Percentiles rank a stretch among this genome's conserved stretches.
Conservation (phyloP, 495 filamentous ascomycete species). For the Daldinia concentrica region DNA sequence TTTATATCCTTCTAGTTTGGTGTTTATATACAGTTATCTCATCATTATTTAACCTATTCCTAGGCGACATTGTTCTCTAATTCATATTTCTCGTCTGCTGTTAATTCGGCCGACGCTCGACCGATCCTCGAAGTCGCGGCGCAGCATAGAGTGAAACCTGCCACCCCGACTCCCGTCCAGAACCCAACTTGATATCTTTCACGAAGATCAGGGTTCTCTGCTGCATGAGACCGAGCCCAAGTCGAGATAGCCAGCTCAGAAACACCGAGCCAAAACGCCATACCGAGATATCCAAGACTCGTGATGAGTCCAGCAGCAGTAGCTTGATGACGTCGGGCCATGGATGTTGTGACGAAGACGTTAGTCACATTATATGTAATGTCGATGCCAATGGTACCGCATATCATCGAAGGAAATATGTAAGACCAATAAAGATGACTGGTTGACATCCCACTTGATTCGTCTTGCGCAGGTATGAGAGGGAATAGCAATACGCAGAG, state of each 20-base stretch:
- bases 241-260: slow-evolving; percentile 71
- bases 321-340: slow-evolving; percentile 76
- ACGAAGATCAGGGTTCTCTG: slow-evolving; percentile 52
- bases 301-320: slow-evolving; percentile 73
- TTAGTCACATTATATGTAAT: slow-evolving; percentile 85
- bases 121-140: slow-evolving; percentile 71
- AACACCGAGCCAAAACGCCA: slow-evolving; percentile 80
- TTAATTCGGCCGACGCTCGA: slow-evolving; percentile 73
- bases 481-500: slow-evolving; percentile 76
- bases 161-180: slow-evolving; percentile 70
- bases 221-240: slow-evolving; percentile 53
- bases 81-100: slow-evolving; percentile 67
- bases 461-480: slow-evolving; percentile 63
- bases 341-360: slow-evolving; percentile 81
- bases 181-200: slow-evolving; percentile 71
- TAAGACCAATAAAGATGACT: slow-evolving; percentile 62
- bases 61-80: slow-evolving; percentile 14
- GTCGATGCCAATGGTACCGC: slow-evolving; percentile 82
- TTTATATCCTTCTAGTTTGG: neutral
- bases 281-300: slow-evolving; percentile 75
- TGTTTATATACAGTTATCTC: neutral
- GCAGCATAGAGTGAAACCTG: slow-evolving; percentile 65
- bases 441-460: slow-evolving; percentile 66
- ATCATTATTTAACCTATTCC: neutral
- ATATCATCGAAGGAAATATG: slow-evolving; percentile 84